Evolutionary conservation across 2,329 filamentous ascomycete genomes (phyloP), one percentile per base, ranked within the genome.

Genomic region (Aureobasidium vineae): DNA sequence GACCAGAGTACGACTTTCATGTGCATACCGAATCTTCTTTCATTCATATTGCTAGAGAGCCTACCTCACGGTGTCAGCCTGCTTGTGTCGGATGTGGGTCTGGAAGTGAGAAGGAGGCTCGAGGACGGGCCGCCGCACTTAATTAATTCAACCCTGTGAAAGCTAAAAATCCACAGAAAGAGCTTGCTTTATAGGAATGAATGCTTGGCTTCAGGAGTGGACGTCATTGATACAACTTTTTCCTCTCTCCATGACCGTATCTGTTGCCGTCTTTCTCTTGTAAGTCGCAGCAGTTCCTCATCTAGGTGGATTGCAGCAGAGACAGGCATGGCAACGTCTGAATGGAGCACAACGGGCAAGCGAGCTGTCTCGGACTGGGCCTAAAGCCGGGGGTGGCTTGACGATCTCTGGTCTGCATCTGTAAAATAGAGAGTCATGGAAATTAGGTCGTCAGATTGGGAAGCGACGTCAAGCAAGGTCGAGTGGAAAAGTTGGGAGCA

Each of bases 1-100:
- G 36, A 45, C 19, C 36, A n/a, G 59, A 36, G n/a, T 52, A 52
- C 41, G 33, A 49, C 21, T 63, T 40, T n/a, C n/a, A 63, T 63
- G 59, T 52, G 59, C 45, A 52, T 50, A 52, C 52, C 59, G 59
- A 63, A 52, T 50, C 26, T 43, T 63, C 59, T 41, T 52, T 41
- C 15, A 23, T 36, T 21, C 15, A n/a, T 45, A 13, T 59, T 15
- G 40, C 40, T 59, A 59, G 40, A 59, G 53, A 41, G 52, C 19
- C 13, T 54, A 33, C 33, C 33, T 23, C 21, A 15, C 16, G 8
- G 33, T 33, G 8, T 33, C 33, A 33, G 33, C 19, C n/a, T 23
- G 47, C 31, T 54, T n/a, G 8, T 28, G 31, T 61, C n/a, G 16
- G 36, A 61, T 61, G 57, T 36, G 28, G 57, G 41, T 41, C 38